These are phyloP conservation scores for Huiozyma sinensis DNA, from an alignment of 805 yeast genomes.

Conservation along the genomic window DNA sequence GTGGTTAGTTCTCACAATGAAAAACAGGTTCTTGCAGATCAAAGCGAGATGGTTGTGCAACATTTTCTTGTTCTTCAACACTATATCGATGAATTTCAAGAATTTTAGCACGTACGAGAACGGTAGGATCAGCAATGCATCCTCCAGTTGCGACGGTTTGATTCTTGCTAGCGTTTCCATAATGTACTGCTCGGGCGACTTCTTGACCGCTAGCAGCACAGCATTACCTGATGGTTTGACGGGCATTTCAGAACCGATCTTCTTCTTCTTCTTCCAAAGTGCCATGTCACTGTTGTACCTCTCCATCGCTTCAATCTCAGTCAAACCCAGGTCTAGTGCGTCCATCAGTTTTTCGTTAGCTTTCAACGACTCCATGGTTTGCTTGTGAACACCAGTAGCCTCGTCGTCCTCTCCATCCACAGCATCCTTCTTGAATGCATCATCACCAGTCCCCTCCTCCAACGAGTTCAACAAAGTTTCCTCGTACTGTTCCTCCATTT, in stretches of 20 bases:
- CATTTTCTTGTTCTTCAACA: conserved; percentile 47
- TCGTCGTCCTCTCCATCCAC: conserved; percentile 38
- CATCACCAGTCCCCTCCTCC: conserved; percentile 44
- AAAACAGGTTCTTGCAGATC: conserved; percentile 66
- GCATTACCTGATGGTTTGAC: conserved; percentile 55
- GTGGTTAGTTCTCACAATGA: conserved; percentile 62
- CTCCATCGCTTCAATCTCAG: conserved; percentile 50
- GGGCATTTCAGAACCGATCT: conserved; percentile 37
- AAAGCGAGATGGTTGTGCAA: conserved; percentile 45
- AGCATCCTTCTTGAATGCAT: conserved; percentile 28
- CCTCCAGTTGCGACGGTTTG: conserved; percentile 79
- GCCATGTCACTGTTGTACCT: conserved; percentile 38
- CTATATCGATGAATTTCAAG: conserved; percentile 60
- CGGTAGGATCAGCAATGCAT: conserved; percentile 83
- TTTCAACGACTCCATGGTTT: conserved; percentile 82
- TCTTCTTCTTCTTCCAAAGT: conserved; percentile 34
- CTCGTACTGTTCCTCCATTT: conserved; percentile 86
- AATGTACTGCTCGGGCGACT: conserved; percentile 69
- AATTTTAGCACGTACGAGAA: conserved; percentile 70
- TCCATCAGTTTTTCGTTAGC: conserved; percentile 91
- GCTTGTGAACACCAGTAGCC: conserved; percentile 59
- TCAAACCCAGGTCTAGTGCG: conserved; percentile 73
- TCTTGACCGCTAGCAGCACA: conserved; percentile 59
- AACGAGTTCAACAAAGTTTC: conserved; percentile 62
- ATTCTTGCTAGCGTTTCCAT: conserved; percentile 60